Evolutionary conservation across 192 early-diverging fungal species (phyloP), one percentile per base, ranked within the genome.

Genomic region (Phycomyces nitens): DNA sequence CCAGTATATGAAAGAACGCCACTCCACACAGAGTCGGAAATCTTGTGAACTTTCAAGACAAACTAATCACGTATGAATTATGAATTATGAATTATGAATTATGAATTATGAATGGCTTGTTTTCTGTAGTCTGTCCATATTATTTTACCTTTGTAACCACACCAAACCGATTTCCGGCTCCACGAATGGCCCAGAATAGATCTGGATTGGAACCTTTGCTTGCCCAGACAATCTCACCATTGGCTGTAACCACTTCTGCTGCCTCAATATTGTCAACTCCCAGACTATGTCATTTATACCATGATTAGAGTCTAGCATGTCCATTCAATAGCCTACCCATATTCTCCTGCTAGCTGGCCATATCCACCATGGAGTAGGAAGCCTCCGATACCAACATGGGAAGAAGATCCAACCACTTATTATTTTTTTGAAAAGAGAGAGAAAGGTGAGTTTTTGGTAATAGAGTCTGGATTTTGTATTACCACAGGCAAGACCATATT

Each of bases 131-230:
- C 8, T 10, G 24, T 1, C 29, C 34, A 1, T 5, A 47, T 26
- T 23, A 43, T 24, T 22, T 44, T 56, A 66, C 64, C 42, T 70
- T 70, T 0, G 61, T 70, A 2, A 64, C 61, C 11, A 69, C 63
- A 10, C 60, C 72, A 58, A 74, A 63, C 4, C 62, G 61, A 20
- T 38, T 65, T 12, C 84, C 83, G 38, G 75, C 84, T n/a, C 86
- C 86, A 29, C 84, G 82, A 12, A 86, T 53, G 8, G 82, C 84
- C 77, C 81, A 84, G 50, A 84, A 86, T 8, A 88, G 57, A 64
- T 86, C 82, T 9, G 64, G 1, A 62, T 84, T 75, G 43, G 60
- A 53, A 51, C 71, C 53, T 1, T 57, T 41, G 70, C 78, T 82
- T 22, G 72, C 73, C 43, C 65, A 61, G 0, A 64, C 27, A 16